A percentile compares a stretch with the other conserved stretches of the same genome.
These are phyloP conservation scores for Paecilomyces formosus DNA, from an alignment of 2,329 filamentous ascomycete genomes.

Conservation along the genomic window DNA sequence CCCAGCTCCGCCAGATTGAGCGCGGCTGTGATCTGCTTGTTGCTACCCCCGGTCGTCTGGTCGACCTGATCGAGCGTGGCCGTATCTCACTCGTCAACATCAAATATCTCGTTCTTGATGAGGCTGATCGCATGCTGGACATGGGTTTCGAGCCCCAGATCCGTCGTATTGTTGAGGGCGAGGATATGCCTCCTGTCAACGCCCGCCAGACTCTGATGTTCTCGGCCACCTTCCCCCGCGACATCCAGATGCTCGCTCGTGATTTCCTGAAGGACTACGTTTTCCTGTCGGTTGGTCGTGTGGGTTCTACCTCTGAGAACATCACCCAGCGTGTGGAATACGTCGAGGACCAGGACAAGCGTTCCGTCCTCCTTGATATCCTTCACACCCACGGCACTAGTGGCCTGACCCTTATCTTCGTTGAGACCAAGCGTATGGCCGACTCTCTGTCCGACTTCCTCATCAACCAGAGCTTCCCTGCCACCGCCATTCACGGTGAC, in stretches of 20 bases:
- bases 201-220: constrained; percentile 99
- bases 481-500: constrained; percentile 97
- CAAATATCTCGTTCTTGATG: constrained; percentile 97
- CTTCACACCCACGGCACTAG: constrained; percentile 79
- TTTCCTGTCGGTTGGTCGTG: constrained; percentile 96
- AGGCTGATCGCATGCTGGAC: constrained; percentile 99
- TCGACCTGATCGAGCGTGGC: constrained; percentile 96
- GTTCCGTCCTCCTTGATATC: constrained; percentile 93
- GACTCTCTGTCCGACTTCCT: constrained; percentile 96
- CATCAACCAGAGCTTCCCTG: constrained; percentile 97
- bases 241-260: constrained; percentile 97
- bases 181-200: constrained; percentile 86
- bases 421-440: constrained; percentile 99
- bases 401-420: constrained; percentile 92
- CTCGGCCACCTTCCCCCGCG: constrained; percentile 96
- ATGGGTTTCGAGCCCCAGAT: constrained; percentile 99
- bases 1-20: constrained; percentile 96
- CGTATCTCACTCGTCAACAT: constrained; percentile 97
- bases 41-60: constrained; percentile 91
- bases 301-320: constrained; percentile 99
- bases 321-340: constrained; percentile 99
- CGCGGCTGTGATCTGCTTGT: constrained; percentile 94
- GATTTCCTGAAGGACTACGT: constrained; percentile 99
- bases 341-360: constrained; percentile 94
- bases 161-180: constrained; percentile 93